Percentiles rank a stretch among this genome's conserved stretches.
These are phyloP conservation scores for Claviceps monticola DNA, from an alignment of 2,329 filamentous ascomycete genomes.

Conservation along the genomic window DNA sequence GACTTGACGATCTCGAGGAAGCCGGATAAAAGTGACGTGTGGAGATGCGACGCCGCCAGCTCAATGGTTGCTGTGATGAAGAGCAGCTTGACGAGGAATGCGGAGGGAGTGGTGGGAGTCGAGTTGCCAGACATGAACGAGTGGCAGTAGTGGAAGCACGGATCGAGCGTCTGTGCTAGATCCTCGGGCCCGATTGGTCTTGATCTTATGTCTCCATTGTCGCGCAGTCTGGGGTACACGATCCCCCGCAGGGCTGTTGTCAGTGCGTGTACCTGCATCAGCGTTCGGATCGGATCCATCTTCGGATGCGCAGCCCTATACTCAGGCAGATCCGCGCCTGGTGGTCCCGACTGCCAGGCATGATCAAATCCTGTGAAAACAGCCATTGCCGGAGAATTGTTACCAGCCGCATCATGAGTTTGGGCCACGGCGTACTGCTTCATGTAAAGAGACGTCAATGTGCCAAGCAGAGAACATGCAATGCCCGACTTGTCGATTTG, in stretches of 20 bases:
- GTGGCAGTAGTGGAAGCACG: slow-evolving; percentile 24
- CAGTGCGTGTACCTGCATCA: slow-evolving; percentile 4
- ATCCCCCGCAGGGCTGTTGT: not conserved
- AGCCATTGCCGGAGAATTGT: not conserved
- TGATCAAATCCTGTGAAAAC: slow-evolving; percentile 3
- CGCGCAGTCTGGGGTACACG: not conserved
- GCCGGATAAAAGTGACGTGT: slow-evolving; percentile 22
- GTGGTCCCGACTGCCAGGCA: slow-evolving; percentile 1
- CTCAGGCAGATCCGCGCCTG: not conserved
- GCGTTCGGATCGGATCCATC: slow-evolving; percentile 3
- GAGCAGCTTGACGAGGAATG: slow-evolving; percentile 22
- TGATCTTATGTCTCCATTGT: not conserved
- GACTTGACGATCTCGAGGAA: slow-evolving; percentile 23
- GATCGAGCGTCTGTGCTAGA: slow-evolving; percentile 19
- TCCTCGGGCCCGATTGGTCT: slow-evolving; percentile 13
- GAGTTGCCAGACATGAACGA: slow-evolving; percentile 22
- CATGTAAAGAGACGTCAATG: slow-evolving; percentile 1
- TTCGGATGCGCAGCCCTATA: not conserved
- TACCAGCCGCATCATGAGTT: not conserved
- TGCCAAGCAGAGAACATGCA: slow-evolving; percentile 48
- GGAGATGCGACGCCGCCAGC: slow-evolving; percentile 17
- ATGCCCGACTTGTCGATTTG: slow-evolving; percentile 20
- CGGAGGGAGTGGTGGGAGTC: slow-evolving; percentile 20
- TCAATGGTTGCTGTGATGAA: slow-evolving; percentile 24
- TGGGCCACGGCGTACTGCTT: not conserved